Conservation (phyloP, 495 filamentous ascomycete genomes). For the Penicillium daleae region DNA sequence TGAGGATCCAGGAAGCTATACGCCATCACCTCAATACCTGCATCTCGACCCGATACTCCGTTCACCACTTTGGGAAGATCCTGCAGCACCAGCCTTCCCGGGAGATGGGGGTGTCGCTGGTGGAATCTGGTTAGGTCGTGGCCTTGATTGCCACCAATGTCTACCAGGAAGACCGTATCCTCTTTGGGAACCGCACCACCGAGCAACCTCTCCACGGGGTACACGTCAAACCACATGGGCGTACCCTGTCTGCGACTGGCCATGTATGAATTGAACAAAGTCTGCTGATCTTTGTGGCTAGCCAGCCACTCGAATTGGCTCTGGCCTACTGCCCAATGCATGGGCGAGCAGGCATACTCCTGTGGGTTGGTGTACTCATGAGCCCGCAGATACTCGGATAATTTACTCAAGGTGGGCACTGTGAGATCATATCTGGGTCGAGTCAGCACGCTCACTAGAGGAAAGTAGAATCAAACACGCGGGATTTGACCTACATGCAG, state of each 20-base stretch:
- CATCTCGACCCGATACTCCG: constrained; percentile 4
- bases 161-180: constrained; percentile 44
- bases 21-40: constrained; percentile 38
- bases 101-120: constrained; percentile 23
- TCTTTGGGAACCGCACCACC: constrained; percentile 22
- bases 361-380: constrained; percentile 37
- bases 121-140: constrained; percentile 41
- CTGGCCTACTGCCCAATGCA: constrained; percentile 46
- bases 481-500: constrained; percentile 42
- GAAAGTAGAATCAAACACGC: not conserved
- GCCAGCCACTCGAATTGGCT: constrained; percentile 50
- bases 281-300: constrained; percentile 33
- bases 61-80: constrained; percentile 40
- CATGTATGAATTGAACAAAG: constrained; percentile 48
- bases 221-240: constrained; percentile 44
- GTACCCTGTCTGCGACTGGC: constrained; percentile 40
- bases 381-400: constrained; percentile 38
- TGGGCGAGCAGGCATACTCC: constrained; percentile 40
- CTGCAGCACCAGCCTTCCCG: constrained; percentile 35
- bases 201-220: constrained; percentile 35
- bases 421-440: constrained; percentile 41
- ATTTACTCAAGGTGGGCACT: constrained; percentile 38
- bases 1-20: constrained; percentile 43
- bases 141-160: constrained; percentile 47
- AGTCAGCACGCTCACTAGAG: not conserved